Base-by-base conservation (phyloP, 495 filamentous ascomycete species). In the Penicillium robsamsonii region DNA sequence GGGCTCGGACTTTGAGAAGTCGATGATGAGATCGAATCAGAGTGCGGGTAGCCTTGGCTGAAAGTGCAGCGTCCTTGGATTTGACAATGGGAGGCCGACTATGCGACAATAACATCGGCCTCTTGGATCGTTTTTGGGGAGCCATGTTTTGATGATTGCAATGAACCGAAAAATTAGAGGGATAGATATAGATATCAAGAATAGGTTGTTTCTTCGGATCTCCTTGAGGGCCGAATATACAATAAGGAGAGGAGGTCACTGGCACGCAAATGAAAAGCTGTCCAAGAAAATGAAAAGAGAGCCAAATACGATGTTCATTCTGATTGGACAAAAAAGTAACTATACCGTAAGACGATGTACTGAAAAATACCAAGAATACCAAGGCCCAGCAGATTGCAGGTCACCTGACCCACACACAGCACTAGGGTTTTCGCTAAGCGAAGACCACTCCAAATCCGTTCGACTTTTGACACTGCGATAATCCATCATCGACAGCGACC, bases 11-110 rank as follows among this genome's bases (percentile, higher is more conserved):
- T 75, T 97, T 97, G 61, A 92, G 81, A 37, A 97, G 80, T 27
- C 83, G 82, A 68, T 99, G 94, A 67, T 96, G 89, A 29, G 80
- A 81, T 58, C 89, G 86, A 63, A 99, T 96, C 51, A 96, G 75
- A 50, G 83, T 82, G 52, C 91, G 85, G 5, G 89, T 92, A 27
- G 85, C 82, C 64, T 89, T 91, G 45, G 91, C 84, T 15, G 92
- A 91, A 38, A 96, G 82, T n/a, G 79, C 70, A 44, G 77, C 64
- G 18, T 79, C 75, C 53, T 81, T 81, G 5, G 77, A 68, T 53
- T 70, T 73, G 58, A 65, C 60, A 49, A 68, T 76, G 35, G 86
- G 87, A 37, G 90, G 90, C 8, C 91, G 87, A 5, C 86, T 84
- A 38, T 79, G 80, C 15, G 87, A 82, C n/a, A 94, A 75, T 30